Percentiles rank a stretch among this genome's conserved stretches.
Evolutionary conservation across 2,329 filamentous ascomycete species (phyloP).

Genomic region (Calonectria montana): DNA sequence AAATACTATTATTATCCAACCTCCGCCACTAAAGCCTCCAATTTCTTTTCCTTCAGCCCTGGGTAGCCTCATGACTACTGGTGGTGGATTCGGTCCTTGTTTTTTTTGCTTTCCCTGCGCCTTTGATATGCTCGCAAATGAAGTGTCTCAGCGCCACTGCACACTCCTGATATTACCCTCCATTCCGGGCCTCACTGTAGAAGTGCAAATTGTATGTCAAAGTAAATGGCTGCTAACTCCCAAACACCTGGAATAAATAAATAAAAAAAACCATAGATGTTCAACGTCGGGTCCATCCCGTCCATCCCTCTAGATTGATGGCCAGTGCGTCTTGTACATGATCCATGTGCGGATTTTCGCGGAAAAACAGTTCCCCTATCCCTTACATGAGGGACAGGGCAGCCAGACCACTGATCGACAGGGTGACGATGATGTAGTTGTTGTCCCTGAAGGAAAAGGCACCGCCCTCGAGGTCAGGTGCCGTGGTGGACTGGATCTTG

Average conservation of each 20-base stretch:
- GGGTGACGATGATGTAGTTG: constrained; percentile 34
- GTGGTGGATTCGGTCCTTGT: not conserved
- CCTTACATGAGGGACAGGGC: constrained; percentile 36
- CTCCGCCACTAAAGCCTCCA: not conserved
- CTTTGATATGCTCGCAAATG: constrained; percentile 24
- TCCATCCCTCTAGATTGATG: not conserved
- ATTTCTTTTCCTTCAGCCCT: constrained; percentile 5
- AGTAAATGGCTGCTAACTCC: not conserved
- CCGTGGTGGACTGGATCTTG: constrained; percentile 30
- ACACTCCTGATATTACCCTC: constrained; percentile 26
- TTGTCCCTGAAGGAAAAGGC: constrained; percentile 33
- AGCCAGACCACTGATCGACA: constrained; percentile 40
- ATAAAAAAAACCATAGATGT: not conserved
- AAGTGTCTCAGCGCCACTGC: constrained; percentile 38
- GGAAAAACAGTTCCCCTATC: not conserved
- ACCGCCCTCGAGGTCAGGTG: constrained; percentile 38
- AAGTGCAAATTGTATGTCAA: constrained; percentile 2
- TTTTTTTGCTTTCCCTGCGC: constrained; percentile 23
- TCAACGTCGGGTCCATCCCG: not conserved
- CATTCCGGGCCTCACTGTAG: not conserved
- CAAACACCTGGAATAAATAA: constrained; percentile 1
- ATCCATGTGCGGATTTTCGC: not conserved
- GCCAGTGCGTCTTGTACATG: not conserved
- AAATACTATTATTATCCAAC: constrained; percentile 20
- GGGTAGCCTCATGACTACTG: constrained; percentile 1